Base-by-base conservation (phyloP, 208 protist species). In the Strigomonas galati region DNA sequence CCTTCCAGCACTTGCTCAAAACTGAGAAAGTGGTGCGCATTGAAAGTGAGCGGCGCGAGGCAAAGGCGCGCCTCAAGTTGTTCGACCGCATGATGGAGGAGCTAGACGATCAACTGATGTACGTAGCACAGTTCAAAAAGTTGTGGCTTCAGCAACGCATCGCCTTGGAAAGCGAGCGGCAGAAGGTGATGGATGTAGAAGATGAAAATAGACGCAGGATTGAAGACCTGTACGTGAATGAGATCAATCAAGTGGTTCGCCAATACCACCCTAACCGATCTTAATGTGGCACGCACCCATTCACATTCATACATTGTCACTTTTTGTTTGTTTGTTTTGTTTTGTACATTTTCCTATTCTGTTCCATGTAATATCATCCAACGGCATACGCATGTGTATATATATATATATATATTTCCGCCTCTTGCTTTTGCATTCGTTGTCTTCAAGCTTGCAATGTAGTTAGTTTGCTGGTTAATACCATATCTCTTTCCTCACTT, bases 41-140 rank as follows among this genome's bases (percentile, higher is more conserved):
- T 0, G 87, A 94, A 69, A 64, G 77, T n/a, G 78, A 93, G 76
- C 82, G 91, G 5, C 71, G 81, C 2, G 85, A 92, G 67, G 77
- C 84, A 40, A 93, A 92, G 69, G 81, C 79, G 40, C 78, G 82
- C 9, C 61, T 92, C n/a, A 79, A 75, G 43, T 67, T 93, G 1
- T 68, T 90, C 21, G 84, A 92, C 59, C 49, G 43, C 2, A 94
- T 96, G 84, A 71, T 78, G 0, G 55, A 48, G 1, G 79, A 87
- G 43, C 28, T 96, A 10, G 82, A 94, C 54, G 82, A 93, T 31
- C 84, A 96, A 67, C 76, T 93, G 27, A 27, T 85, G 26, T 93
- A 84, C 59, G 85, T 96, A 4, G 66, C 81, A 3, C 78, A 93
- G 67, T 90, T 94, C 52, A 92, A 92, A 69, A 84, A 93, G 60